phyloP scores from a whole-genome alignment of 352 stramenopile species.

The Pseudoperonospora humuli region DNA sequence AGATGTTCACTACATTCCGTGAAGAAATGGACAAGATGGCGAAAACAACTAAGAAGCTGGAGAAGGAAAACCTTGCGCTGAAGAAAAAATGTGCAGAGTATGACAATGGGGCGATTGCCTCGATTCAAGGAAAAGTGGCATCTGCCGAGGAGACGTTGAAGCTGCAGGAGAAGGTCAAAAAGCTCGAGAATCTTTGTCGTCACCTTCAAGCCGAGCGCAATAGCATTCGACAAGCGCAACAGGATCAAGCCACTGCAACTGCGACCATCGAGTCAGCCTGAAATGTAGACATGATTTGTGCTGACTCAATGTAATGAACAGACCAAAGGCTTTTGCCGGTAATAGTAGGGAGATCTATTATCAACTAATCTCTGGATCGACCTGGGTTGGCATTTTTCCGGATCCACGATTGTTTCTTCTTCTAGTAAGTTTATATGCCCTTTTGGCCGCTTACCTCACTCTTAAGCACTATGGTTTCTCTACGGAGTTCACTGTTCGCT shows the following conservation, averaged over 20 bases:
- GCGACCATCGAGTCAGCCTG: conserved; percentile 22
- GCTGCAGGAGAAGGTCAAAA: conserved; percentile 75
- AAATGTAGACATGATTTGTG: background rate
- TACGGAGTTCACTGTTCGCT: too few species aligned
- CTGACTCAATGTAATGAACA: background rate
- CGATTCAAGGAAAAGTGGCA: conserved; percentile 67
- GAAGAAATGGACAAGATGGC: conserved; percentile 86
- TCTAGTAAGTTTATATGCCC: too few species aligned
- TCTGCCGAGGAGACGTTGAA: conserved; percentile 55
- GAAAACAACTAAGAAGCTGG: conserved; percentile 81
- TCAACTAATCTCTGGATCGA: conserved; percentile 11
- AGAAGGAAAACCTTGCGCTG: conserved; percentile 77
- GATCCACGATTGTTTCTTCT: too few species aligned
- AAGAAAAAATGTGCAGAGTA: conserved; percentile 81
- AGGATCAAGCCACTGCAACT: conserved; percentile 11
- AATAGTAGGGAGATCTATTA: too few species aligned
- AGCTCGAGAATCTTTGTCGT: conserved; percentile 75
- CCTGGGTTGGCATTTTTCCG: too few species aligned
- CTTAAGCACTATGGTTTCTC: too few species aligned
- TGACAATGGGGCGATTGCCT: conserved; percentile 62
- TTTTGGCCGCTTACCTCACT: too few species aligned
- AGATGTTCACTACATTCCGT: conserved; percentile 79
- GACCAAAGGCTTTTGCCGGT: conserved; percentile 17
- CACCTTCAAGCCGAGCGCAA: conserved; percentile 77
- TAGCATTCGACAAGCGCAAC: conserved; percentile 28